Evolutionary conservation across 805 yeast genomes (phyloP).

Genomic region (Wickerhamomyces strasburgensis): DNA sequence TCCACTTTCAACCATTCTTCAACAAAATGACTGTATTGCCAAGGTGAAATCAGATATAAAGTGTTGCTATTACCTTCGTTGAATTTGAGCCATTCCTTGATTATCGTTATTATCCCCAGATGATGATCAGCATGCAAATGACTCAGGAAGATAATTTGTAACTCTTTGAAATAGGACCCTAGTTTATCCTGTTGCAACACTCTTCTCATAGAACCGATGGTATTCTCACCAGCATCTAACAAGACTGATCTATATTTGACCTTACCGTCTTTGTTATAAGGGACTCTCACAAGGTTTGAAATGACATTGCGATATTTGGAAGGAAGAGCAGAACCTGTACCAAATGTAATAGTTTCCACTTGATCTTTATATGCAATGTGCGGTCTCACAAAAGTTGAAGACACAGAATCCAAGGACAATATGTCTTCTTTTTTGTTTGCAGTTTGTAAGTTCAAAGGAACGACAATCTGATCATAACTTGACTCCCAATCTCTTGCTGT

Average conservation of each 20-base stretch:
- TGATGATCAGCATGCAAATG: slow-evolving; percentile 98
- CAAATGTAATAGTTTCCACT: slow-evolving; percentile 70
- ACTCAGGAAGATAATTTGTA: slow-evolving; percentile 64
- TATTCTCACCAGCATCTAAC: slow-evolving; percentile 95
- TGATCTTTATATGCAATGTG: slow-evolving; percentile 35
- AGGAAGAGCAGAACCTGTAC: slow-evolving; percentile 93
- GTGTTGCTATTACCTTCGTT: slow-evolving; percentile 35
- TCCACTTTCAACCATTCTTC: slow-evolving; percentile 63
- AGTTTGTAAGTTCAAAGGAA: slow-evolving; percentile 19
- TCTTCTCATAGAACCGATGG: slow-evolving; percentile 67
- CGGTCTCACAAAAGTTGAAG: slow-evolving; percentile 8
- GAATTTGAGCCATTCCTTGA: slow-evolving; percentile 58
- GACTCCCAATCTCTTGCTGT: slow-evolving; percentile 23
- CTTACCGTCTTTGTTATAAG: slow-evolving; percentile 31
- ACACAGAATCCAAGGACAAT: slow-evolving; percentile 13
- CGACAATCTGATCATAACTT: slow-evolving; percentile 24
- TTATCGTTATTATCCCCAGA: slow-evolving; percentile 69
- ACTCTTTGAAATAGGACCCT: slow-evolving; percentile 47
- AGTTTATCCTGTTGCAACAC: slow-evolving; percentile 46
- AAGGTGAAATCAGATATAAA: slow-evolving; percentile 66
- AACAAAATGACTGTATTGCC: slow-evolving; percentile 64
- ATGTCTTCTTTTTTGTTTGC: slow-evolving; percentile 7
- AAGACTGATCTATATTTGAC: slow-evolving; percentile 42
- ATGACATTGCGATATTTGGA: slow-evolving; percentile 80
- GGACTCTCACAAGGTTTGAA: slow-evolving; percentile 71